phyloP scores from a whole-genome alignment of 2,329 filamentous ascomycete genomes.

The Diaporthe eres region DNA sequence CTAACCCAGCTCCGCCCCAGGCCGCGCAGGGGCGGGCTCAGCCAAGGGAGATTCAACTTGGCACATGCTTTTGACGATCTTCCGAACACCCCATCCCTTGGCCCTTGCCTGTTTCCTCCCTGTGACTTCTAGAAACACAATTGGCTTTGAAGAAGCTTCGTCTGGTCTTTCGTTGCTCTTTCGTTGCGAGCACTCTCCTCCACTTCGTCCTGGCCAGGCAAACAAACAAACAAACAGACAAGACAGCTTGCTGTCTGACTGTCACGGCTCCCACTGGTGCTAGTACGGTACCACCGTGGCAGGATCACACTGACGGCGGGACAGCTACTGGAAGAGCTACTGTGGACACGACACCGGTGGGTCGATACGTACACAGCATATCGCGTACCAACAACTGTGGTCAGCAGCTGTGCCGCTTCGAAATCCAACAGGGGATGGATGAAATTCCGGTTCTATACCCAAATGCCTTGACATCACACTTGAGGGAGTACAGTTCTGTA shows the following conservation, averaged over 20 bases:
- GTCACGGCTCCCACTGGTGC: not conserved
- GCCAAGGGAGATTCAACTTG: slow-evolving; percentile 23
- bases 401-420: not conserved
- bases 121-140: slow-evolving; percentile 6
- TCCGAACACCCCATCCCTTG: slow-evolving; percentile 8
- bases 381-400: not conserved
- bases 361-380: not conserved
- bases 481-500: not conserved
- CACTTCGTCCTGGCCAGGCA: slow-evolving; percentile 25
- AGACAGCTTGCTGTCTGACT: not conserved
- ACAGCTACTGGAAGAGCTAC: slow-evolving; percentile 5
- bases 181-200: not conserved
- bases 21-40: slow-evolving; percentile 14
- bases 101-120: slow-evolving; percentile 14
- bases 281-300: not conserved
- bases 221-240: not conserved
- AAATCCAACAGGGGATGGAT: not conserved
- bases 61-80: slow-evolving; percentile 32
- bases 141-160: slow-evolving; percentile 24
- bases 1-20: slow-evolving; percentile 4
- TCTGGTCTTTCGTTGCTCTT: not conserved
- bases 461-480: not conserved
- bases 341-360: slow-evolving; percentile 14
- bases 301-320: not conserved
- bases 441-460: not conserved